phyloP scores from a whole-genome alignment of 805 yeast species.

The Wickerhamomyces strasburgensis region DNA sequence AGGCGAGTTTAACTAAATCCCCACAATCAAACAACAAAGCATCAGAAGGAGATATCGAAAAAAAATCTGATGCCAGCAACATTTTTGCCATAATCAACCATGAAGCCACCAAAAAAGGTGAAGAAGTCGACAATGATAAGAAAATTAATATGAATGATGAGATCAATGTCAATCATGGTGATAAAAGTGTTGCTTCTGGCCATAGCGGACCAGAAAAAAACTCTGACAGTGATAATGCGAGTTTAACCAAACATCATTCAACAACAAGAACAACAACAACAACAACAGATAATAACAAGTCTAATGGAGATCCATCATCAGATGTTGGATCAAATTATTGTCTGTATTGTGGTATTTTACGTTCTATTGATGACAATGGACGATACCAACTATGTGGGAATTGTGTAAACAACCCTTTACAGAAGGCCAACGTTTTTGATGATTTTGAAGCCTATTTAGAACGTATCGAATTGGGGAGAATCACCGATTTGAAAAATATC shows the following conservation, averaged over 20 bases:
- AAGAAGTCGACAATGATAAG: conserved; percentile 2
- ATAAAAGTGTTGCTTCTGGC: neutral
- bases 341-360: conserved; percentile 22
- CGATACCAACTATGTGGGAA: conserved; percentile 24
- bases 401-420: conserved; percentile 24
- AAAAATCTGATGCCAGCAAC: conserved; percentile 2
- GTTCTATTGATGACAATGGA: conserved; percentile 24
- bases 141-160: conserved; percentile 4
- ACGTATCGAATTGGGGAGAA: conserved; percentile 14
- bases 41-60: neutral
- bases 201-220: neutral
- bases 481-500: conserved; percentile 16
- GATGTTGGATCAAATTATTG: conserved; percentile 11
- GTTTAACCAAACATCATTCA: conserved; percentile 1
- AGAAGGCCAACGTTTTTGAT: conserved; percentile 20
- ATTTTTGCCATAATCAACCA: conserved; percentile 4
- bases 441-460: conserved; percentile 18
- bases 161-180: conserved; percentile 1
- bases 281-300: neutral
- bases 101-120: neutral
- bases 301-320: conserved; percentile 1
- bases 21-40: too few relatives aligned
- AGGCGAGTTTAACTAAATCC: conserved; percentile 19
- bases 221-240: conserved; percentile 1
- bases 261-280: conserved; percentile 2